phyloP scores from a whole-genome alignment of 1,284 basidiomycete genomes.

The Anthracocystis walkeri region DNA sequence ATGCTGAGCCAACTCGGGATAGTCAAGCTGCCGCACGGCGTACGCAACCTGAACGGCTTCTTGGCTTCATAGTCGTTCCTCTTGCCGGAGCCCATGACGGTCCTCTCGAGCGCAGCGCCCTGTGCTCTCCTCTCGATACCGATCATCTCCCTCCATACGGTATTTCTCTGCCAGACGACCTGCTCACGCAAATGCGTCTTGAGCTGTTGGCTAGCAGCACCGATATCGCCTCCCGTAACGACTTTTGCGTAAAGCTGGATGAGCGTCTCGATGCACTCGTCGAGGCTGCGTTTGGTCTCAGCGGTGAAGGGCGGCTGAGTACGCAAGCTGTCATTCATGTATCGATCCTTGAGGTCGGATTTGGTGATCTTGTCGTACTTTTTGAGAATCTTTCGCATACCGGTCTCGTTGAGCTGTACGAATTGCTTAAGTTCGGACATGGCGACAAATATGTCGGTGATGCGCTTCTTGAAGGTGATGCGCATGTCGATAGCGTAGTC shows the following conservation, averaged over 20 bases:
- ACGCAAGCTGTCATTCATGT: conserved; percentile 83
- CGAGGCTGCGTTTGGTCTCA: conserved; percentile 75
- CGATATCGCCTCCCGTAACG: conserved; percentile 81
- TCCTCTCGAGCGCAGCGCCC: conserved; percentile 65
- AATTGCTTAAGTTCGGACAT: conserved; percentile 87
- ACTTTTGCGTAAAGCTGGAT: conserved; percentile 86
- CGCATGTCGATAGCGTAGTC: conserved; percentile 90
- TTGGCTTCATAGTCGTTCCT: conserved; percentile 42
- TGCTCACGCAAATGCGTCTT: conserved; percentile 86
- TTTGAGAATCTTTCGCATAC: conserved; percentile 95
- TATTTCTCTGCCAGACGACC: conserved; percentile 93
- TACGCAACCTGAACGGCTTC: conserved; percentile 56
- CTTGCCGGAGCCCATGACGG: conserved; percentile 55
- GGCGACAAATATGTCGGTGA: conserved; percentile 85
- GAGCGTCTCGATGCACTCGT: conserved; percentile 76
- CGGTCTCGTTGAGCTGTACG: conserved; percentile 91
- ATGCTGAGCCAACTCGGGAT: conserved; percentile 63
- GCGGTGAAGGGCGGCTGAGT: conserved; percentile 70
- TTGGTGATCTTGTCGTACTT: conserved; percentile 98
- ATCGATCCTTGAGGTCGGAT: conserved; percentile 84
- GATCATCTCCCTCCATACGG: conserved; percentile 98
- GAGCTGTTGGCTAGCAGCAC: conserved; percentile 82
- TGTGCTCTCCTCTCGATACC: conserved; percentile 77
- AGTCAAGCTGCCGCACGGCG: conserved; percentile 51
- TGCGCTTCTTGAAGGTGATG: conserved; percentile 89